These are phyloP conservation scores for Candida vaughaniae DNA, from an alignment of 805 yeast genomes.

Conservation along the genomic window DNA sequence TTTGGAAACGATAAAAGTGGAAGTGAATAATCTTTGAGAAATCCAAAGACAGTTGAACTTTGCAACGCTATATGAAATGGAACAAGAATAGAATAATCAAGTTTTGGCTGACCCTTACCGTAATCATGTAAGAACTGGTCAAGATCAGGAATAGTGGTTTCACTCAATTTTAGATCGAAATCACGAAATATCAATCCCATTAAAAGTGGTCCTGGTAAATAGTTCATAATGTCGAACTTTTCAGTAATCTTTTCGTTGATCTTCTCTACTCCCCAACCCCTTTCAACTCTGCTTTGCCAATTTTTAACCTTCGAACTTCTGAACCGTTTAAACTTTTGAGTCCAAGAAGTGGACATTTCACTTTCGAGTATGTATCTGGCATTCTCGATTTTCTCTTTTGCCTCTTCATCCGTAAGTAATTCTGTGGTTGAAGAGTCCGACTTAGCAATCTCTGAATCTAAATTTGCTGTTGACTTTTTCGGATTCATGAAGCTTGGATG, in stretches of 20 bases:
- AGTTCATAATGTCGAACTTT: slow-evolving; percentile 35
- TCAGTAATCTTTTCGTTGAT: slow-evolving; percentile 28
- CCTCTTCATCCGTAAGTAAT: slow-evolving; percentile 21
- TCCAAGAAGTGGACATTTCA: slow-evolving; percentile 36
- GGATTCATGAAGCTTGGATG: not conserved
- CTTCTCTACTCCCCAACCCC: slow-evolving; percentile 36
- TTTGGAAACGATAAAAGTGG: slow-evolving; percentile 55
- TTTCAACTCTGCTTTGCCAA: slow-evolving; percentile 25
- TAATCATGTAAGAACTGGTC: slow-evolving; percentile 34
- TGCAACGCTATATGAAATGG: slow-evolving; percentile 48
- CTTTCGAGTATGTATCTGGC: slow-evolving; percentile 26
- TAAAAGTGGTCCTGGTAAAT: slow-evolving; percentile 33
- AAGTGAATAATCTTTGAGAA: slow-evolving; percentile 54
- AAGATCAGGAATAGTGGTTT: slow-evolving; percentile 29
- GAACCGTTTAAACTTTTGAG: slow-evolving; percentile 27
- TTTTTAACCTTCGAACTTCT: slow-evolving; percentile 19
- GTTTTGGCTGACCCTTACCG: slow-evolving; percentile 53
- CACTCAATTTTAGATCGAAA: slow-evolving; percentile 28
- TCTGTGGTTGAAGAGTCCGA: not conserved
- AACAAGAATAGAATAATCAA: slow-evolving; percentile 53
- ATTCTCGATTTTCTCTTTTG: slow-evolving; percentile 21
- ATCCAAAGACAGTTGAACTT: slow-evolving; percentile 43
- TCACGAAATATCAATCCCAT: slow-evolving; percentile 29
- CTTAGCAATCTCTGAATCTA: slow-evolving; percentile 4
- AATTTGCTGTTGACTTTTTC: not conserved